Evolutionary conservation across 2,329 filamentous ascomycete genomes (phyloP).

Genomic region (Colletotrichum karsti): DNA sequence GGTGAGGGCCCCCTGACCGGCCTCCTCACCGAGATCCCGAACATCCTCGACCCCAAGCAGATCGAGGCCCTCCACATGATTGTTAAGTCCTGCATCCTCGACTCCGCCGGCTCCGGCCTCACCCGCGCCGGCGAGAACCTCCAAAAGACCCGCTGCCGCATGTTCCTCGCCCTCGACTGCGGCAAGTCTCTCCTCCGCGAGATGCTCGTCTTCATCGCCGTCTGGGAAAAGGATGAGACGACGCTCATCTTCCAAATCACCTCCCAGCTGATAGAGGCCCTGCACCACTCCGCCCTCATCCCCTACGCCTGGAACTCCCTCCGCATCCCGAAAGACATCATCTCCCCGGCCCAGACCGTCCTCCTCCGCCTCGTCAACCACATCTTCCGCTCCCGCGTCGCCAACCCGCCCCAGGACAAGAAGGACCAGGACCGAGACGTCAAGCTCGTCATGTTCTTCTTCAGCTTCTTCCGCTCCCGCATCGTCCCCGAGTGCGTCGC

Average conservation of each 20-base stretch:
- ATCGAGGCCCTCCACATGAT: conserved; percentile 98
- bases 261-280: conserved; percentile 92
- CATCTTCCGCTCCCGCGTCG: conserved; percentile 74
- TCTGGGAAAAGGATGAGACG: conserved; percentile 94
- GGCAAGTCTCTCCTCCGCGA: conserved; percentile 90
- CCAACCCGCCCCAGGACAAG: conserved; percentile 52
- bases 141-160: conserved; percentile 88
- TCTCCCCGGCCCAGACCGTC: conserved; percentile 93
- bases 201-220: conserved; percentile 93
- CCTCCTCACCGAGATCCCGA: conserved; percentile 89
- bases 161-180: conserved; percentile 88
- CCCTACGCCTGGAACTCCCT: conserved; percentile 94
- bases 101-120: conserved; percentile 76
- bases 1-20: conserved; percentile 83
- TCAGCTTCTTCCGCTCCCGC: conserved; percentile 89
- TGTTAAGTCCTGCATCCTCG: conserved; percentile 92
- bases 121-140: conserved; percentile 79
- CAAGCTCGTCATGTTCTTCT: conserved; percentile 85
- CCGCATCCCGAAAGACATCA: conserved; percentile 92
- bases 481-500: conserved; percentile 95
- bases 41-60: conserved; percentile 92
- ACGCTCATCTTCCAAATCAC: conserved; percentile 97
- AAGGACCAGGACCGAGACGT: conserved; percentile 65
- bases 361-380: conserved; percentile 90
- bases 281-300: conserved; percentile 87